Conservation (phyloP, 2,329 filamentous ascomycete genomes). For the Periconia macrospinosa region DNA sequence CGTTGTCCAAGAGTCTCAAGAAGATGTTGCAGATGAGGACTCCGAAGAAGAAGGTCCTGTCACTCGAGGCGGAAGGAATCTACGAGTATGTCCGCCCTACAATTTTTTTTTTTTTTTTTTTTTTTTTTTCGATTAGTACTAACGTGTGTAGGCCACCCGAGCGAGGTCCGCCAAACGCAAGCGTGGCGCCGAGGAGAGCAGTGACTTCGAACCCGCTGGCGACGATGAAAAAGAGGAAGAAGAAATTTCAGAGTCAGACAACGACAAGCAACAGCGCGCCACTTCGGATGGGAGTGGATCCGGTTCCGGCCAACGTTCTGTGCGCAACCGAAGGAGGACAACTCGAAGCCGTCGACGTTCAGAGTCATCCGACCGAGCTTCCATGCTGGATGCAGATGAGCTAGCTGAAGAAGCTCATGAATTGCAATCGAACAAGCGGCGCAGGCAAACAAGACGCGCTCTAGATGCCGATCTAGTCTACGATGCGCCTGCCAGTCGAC, state of each 20-base stretch:
- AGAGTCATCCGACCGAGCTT: constrained; percentile 51
- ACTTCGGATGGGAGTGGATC: constrained; percentile 40
- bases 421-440: constrained; percentile 54
- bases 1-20: constrained; percentile 49
- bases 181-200: constrained; percentile 57
- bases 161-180: constrained; percentile 36
- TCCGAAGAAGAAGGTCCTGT: constrained; percentile 62
- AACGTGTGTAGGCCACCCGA: constrained; percentile 25
- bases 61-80: constrained; percentile 48
- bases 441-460: constrained; percentile 32
- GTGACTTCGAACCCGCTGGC: constrained; percentile 64
- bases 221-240: constrained; percentile 59
- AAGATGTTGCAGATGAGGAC: constrained; percentile 45
- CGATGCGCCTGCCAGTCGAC: constrained; percentile 60
- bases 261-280: constrained; percentile 45
- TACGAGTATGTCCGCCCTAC: constrained; percentile 15
- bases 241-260: constrained; percentile 57
- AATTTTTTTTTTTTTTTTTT: no score
- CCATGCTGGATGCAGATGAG: constrained; percentile 49
- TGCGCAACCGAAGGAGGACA: constrained; percentile 53
- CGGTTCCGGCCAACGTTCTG: constrained; percentile 53
- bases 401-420: constrained; percentile 62
- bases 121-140: constrained; percentile 8
- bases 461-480: constrained; percentile 50
- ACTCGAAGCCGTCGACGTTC: constrained; percentile 49